A percentile compares a stretch with the other conserved stretches of the same genome.
phyloP scores from a whole-genome alignment of 768 basidiomycete species.

The Hebeloma cylindrosporum region DNA sequence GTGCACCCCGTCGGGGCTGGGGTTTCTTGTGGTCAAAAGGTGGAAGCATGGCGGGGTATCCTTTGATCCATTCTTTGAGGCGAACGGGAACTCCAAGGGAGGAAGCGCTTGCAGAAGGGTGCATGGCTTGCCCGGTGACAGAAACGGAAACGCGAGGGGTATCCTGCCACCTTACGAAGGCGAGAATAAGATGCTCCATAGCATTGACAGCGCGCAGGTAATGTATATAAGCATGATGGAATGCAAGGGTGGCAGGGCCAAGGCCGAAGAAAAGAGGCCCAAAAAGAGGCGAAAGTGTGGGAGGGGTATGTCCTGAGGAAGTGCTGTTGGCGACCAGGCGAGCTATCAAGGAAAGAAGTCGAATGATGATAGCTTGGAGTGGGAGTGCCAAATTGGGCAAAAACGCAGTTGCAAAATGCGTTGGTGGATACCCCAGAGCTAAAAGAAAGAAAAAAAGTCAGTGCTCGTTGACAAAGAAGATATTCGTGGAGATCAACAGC shows the following conservation, averaged over 20 bases:
- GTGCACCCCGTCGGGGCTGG: conserved; percentile 72
- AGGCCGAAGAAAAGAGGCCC: conserved; percentile 89
- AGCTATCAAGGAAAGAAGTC: conserved; percentile 77
- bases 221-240: conserved; percentile 50
- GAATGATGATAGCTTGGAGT: conserved; percentile 59
- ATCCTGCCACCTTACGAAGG: conserved; percentile 85
- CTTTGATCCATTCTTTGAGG: conserved; percentile 90
- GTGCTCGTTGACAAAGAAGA: neutral
- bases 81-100: conserved; percentile 75
- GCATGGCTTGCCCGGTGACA: conserved; percentile 29
- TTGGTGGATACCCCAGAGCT: conserved; percentile 68
- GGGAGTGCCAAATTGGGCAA: conserved; percentile 52
- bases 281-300: conserved; percentile 86
- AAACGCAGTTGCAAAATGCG: conserved; percentile 67
- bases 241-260: conserved; percentile 47
- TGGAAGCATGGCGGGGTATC: conserved; percentile 82
- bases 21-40: conserved; percentile 54
- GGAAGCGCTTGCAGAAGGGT: conserved; percentile 48
- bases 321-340: conserved; percentile 83
- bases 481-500: conserved; percentile 2
- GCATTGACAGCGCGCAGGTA: conserved; percentile 85
- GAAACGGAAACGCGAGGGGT: conserved; percentile 39
- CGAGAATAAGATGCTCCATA: conserved; percentile 89
- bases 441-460: conserved; percentile 8
- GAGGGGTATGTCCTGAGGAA: conserved; percentile 87